phyloP scores from a whole-genome alignment of 176 grass and related monocot genomes.

The Neostapfia colusana region DNA sequence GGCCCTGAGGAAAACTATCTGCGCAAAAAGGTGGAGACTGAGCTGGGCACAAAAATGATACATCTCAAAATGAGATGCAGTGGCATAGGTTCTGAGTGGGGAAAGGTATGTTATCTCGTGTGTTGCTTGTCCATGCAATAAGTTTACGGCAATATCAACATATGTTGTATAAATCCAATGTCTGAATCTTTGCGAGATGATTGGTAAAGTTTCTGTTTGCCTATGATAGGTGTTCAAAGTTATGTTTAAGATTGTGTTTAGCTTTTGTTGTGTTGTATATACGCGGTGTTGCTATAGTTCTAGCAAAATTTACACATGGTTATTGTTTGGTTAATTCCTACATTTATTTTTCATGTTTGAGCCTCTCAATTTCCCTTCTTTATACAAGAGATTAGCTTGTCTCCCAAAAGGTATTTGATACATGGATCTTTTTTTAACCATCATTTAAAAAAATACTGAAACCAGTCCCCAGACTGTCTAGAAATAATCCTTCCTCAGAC shows the following conservation, averaged over 20 bases:
- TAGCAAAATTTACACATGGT: not conserved
- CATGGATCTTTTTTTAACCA: not conserved
- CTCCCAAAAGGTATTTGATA: not conserved
- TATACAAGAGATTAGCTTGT: not conserved
- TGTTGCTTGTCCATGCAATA: too few species aligned
- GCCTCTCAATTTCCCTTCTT: not conserved
- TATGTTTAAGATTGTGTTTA: not conserved
- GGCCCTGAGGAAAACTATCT: conserved; percentile 69
- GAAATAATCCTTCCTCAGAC: too few species aligned
- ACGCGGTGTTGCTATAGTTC: not conserved
- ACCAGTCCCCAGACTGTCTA: too few species aligned
- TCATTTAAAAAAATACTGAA: not conserved
- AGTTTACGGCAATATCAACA: too few species aligned
- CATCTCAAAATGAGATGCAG: conserved; percentile 97
- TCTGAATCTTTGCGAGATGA: not conserved
- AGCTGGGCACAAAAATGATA: conserved; percentile 97
- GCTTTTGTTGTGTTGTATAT: not conserved
- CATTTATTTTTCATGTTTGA: not conserved
- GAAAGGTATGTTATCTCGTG: conserved; percentile 51
- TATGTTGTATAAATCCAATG: too few species aligned
- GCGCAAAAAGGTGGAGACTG: conserved; percentile 87
- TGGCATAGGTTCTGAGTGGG: conserved; percentile 90
- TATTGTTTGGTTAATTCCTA: not conserved
- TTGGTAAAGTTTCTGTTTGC: conserved; percentile 9
- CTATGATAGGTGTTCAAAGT: not conserved